Percentiles rank a stretch among this genome's conserved stretches.
Evolutionary conservation across 495 filamentous ascomycete genomes (phyloP).

Genomic region (Hypoxylon trugodes): DNA sequence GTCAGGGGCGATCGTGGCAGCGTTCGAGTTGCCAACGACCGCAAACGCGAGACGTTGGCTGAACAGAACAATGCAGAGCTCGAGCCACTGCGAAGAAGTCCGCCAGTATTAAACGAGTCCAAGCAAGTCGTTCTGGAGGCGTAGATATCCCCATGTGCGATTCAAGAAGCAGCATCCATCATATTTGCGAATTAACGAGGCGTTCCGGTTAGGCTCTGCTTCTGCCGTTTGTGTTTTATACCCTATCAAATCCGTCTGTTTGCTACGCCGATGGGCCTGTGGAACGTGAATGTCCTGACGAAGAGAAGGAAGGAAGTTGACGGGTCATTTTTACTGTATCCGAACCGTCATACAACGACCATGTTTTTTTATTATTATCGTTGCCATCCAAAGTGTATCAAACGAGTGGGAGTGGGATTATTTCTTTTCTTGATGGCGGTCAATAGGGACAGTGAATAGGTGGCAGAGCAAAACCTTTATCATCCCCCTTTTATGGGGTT

Average conservation of each 20-base stretch:
- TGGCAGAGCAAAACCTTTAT: conserved; percentile 28
- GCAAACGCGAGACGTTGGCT: conserved; percentile 36
- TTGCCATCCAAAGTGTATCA: conserved; percentile 32
- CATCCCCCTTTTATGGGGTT: conserved; percentile 5
- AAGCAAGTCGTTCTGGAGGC: conserved; percentile 46
- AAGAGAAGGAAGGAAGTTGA: conserved; percentile 36
- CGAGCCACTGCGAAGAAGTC: conserved; percentile 48
- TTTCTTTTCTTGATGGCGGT: conserved; percentile 25
- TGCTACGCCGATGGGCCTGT: conserved; percentile 40
- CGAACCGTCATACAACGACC: conserved; percentile 36
- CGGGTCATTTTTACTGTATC: conserved; percentile 36
- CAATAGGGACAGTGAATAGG: conserved; percentile 22
- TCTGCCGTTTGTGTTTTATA: conserved; percentile 44
- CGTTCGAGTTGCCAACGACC: conserved; percentile 55
- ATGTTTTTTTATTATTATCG: conserved; percentile 41
- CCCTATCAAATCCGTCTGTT: conserved; percentile 43
- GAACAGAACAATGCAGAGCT: conserved; percentile 35
- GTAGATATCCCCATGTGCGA: conserved; percentile 40
- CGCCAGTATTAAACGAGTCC: conserved; percentile 41
- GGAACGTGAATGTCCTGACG: conserved; percentile 44
- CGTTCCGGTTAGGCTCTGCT: conserved; percentile 43
- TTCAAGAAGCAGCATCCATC: conserved; percentile 34
- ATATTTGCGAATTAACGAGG: conserved; percentile 43
- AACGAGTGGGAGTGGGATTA: conserved; percentile 19
- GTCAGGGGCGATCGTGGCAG: conserved; percentile 67